Percentiles rank a stretch among this genome's conserved stretches.
phyloP scores from a whole-genome alignment of 2,329 filamentous ascomycete genomes.

The Paraconiothyrium brasiliense region DNA sequence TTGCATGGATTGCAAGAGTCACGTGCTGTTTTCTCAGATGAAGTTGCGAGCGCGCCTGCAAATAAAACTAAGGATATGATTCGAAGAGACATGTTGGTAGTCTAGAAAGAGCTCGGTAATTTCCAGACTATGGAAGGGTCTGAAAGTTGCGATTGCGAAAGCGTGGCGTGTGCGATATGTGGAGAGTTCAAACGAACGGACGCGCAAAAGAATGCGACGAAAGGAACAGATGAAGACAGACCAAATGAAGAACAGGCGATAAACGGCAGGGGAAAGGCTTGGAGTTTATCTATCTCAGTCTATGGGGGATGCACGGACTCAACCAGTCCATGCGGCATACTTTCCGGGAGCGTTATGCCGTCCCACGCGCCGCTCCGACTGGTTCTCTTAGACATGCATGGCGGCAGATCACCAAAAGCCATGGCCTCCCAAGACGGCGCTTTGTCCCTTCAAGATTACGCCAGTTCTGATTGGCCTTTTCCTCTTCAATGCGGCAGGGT shows the following conservation, averaged over 20 bases:
- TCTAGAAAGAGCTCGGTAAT: not conserved
- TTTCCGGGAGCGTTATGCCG: not conserved
- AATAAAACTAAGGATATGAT: constrained; percentile 36
- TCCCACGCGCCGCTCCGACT: not conserved
- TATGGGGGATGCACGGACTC: not conserved
- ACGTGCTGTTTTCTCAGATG: constrained; percentile 31
- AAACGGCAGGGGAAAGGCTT: not conserved
- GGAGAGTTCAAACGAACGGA: not conserved
- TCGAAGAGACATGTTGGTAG: constrained; percentile 35
- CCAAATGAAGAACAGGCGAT: not conserved
- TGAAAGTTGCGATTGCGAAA: not conserved
- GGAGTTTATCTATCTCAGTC: constrained; percentile 10
- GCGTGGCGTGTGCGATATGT: not conserved
- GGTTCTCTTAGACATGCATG: constrained; percentile 1
- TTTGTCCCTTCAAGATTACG: not conserved
- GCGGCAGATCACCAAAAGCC: constrained; percentile 11
- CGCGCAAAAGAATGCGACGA: not conserved
- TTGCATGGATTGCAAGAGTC: constrained; percentile 47
- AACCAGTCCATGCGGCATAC: not conserved
- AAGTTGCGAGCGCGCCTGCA: constrained; percentile 32
- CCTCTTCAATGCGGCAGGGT: not conserved
- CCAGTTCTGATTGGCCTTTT: not conserved
- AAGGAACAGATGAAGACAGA: not conserved
- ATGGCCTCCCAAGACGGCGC: not conserved
- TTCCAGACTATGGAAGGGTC: not conserved